Conservation (phyloP, 2,329 filamentous ascomycete species). For the Aspergillus ochraceus region DNA sequence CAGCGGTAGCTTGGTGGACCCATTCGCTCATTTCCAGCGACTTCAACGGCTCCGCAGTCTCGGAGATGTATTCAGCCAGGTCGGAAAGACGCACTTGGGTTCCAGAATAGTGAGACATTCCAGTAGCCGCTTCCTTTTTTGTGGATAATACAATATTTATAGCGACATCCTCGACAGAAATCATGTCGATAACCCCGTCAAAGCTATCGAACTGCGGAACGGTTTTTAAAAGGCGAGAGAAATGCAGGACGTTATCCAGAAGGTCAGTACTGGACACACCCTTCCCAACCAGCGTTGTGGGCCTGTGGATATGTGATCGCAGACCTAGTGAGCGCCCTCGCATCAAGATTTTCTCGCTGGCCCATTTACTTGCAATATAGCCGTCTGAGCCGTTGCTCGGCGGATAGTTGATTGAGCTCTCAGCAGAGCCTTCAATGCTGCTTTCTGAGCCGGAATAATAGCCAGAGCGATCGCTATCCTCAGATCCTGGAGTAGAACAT, state of each 20-base stretch:
- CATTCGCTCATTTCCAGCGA: not conserved
- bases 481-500: not conserved
- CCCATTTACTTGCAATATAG: conserved; percentile 1
- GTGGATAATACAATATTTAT: not conserved
- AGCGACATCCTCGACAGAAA: not conserved
- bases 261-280: not conserved
- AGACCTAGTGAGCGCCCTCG: not conserved
- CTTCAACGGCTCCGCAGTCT: not conserved
- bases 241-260: not conserved
- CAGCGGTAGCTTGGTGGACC: not conserved
- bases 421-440: not conserved
- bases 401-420: not conserved
- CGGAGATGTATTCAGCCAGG: not conserved
- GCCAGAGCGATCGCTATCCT: not conserved
- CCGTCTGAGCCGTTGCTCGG: not conserved
- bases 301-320: not conserved
- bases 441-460: not conserved
- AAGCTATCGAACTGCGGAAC: not conserved
- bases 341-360: not conserved
- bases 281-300: not conserved
- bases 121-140: not conserved
- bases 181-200: not conserved
- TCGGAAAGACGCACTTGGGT: not conserved
- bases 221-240: not conserved
- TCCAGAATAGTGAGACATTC: not conserved